Evolutionary conservation across 2,329 filamentous ascomycete genomes (phyloP), one percentile per base, ranked within the genome.

Genomic region (Fusarium pininemorale): DNA sequence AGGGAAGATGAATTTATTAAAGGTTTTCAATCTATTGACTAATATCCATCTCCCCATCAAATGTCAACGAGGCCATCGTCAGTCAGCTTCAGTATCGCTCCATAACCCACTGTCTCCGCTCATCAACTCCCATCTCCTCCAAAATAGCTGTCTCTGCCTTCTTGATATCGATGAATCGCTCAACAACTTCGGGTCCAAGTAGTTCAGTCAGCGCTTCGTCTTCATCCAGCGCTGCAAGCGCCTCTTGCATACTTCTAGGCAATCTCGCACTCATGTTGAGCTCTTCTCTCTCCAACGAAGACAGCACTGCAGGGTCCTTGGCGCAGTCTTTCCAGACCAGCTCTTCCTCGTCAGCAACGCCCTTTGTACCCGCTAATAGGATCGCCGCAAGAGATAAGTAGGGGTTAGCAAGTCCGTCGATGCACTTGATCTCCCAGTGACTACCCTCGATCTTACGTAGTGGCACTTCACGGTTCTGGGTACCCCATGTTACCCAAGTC

Each of bases 321-420:
- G 77, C 76, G 70, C 90, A 90, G 76, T 93, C 90, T 38, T 83
- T 79, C 82, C 86, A 86, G 18, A 78, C 76, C 54, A 92, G 80
- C 54, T 80, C 71, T 62, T 84, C 81, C 51, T 69, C 53, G 37
- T 67, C 70, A 14, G 62, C 65, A 9, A 81, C 70, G 13, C 81
- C 79, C 41, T 75, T 54, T n/a, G 78, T 53, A 5, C 82, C 80
- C 2, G 83, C 80, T 4, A 79, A 73, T 6, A 84, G 45, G 5
- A 83, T 67, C 26, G 80, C 81, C 13, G 81, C 74, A 56, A 83
- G 59, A 24, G 81, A 92, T 4, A 97, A 81, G 79, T 96, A 97
- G 61, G 91, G 89, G 78, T 97, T 97, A 7, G 93, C 92, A 24
- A 94, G 82, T 0, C 94, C 94, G 77, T 97, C 94, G n/a, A 96